Conservation (phyloP, 2,329 filamentous ascomycete species). For the Huntiella savannae region DNA sequence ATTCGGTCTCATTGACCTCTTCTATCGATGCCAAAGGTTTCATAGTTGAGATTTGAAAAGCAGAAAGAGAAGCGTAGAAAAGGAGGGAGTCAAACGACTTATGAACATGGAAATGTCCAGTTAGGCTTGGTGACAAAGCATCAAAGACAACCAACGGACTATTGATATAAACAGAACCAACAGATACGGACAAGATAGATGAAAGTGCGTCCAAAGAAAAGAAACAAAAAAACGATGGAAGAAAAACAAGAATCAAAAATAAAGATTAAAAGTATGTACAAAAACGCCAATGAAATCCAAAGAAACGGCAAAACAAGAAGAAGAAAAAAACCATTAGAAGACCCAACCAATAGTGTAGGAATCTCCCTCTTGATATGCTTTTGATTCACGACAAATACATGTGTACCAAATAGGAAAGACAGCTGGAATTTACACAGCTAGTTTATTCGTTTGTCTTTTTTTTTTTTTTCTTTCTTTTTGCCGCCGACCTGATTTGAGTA, state of each 20-base stretch:
- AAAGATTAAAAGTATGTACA: no score
- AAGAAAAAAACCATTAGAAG: no score
- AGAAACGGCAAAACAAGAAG: no score
- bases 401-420: no score
- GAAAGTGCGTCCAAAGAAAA: not conserved
- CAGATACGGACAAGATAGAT: not conserved
- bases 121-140: not conserved
- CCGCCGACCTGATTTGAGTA: no score
- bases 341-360: no score
- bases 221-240: not conserved
- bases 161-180: not conserved
- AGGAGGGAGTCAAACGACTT: not conserved
- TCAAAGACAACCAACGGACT: not conserved
- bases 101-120: not conserved
- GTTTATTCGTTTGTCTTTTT: no score
- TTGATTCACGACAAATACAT: no score
- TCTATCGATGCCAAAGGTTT: constrained; percentile 5
- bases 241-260: not conserved
- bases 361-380: no score
- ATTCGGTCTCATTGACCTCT: constrained; percentile 10
- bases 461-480: no score
- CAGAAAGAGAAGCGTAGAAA: not conserved
- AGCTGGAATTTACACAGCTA: no score
- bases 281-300: no score
- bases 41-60: constrained; percentile 3